Evolutionary conservation across 2,329 filamentous ascomycete genomes (phyloP).

Genomic region (Hymenoscyphus albidus): DNA sequence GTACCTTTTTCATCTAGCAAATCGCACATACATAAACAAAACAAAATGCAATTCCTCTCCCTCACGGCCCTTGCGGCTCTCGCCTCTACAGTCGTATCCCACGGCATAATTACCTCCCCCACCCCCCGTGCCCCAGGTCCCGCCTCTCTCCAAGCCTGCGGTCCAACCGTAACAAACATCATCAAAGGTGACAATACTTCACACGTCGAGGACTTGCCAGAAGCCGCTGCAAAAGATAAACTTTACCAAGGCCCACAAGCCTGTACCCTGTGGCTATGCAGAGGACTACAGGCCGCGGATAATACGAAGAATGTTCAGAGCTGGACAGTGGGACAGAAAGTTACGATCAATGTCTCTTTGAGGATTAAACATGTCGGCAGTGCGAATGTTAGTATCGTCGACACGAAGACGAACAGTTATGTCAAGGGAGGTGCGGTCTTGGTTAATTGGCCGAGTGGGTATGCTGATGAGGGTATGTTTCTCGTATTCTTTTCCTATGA

Average conservation of each 20-base stretch:
- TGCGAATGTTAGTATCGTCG: conserved; percentile 52
- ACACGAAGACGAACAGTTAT: conserved; percentile 44
- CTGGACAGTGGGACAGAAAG: conserved; percentile 40
- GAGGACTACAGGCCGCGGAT: conserved; percentile 42
- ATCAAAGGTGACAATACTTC: conserved; percentile 26
- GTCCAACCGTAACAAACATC: conserved; percentile 38
- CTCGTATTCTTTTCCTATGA: neutral
- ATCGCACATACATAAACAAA: neutral
- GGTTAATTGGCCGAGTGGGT: conserved; percentile 43
- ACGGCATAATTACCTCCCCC: conserved; percentile 43
- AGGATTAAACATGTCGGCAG: conserved; percentile 48
- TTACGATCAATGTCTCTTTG: conserved; percentile 40
- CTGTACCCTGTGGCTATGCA: conserved; percentile 46
- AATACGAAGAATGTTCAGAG: conserved; percentile 41
- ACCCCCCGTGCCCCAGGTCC: conserved; percentile 39
- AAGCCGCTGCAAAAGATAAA: conserved; percentile 36
- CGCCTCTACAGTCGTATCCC: conserved; percentile 37
- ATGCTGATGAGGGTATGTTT: conserved; percentile 43
- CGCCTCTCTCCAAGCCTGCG: conserved; percentile 43
- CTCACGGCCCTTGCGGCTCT: conserved; percentile 11
- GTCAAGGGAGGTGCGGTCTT: conserved; percentile 42
- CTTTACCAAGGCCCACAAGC: conserved; percentile 14
- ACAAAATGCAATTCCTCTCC: conserved; percentile 9
- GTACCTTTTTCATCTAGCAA: neutral
- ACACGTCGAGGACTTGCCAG: conserved; percentile 35